Evolutionary conservation across 164 flowering plant species (phyloP).

Genomic region (Umbellularia californica): DNA sequence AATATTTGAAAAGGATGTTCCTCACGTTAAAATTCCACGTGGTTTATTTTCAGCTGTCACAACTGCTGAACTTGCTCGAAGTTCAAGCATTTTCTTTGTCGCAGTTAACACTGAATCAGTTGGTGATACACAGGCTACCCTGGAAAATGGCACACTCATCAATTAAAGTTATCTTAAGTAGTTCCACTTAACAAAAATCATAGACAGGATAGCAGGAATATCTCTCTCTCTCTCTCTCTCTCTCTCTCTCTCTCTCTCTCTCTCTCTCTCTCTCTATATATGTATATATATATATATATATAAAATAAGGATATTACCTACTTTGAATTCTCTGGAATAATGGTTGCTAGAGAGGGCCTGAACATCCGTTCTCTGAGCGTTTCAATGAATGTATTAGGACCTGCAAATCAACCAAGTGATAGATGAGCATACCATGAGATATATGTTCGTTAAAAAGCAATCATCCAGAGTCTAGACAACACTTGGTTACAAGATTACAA

Average conservation of each 20-base stretch:
- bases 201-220: neutral
- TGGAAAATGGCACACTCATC: conserved; percentile 27
- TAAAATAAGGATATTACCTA: conserved; percentile 70
- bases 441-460: neutral
- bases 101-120: conserved; percentile 73
- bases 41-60: conserved; percentile 78
- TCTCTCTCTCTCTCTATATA: too few relatives aligned
- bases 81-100: conserved; percentile 86
- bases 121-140: conserved; percentile 74
- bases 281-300: neutral
- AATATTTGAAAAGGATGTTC: conserved; percentile 5
- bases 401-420: conserved; percentile 30
- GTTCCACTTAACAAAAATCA: neutral
- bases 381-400: conserved; percentile 84
- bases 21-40: conserved; percentile 91
- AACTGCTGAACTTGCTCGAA: conserved; percentile 55
- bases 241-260: too few relatives aligned
- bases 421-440: neutral
- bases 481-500: neutral
- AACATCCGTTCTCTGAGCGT: conserved; percentile 86
- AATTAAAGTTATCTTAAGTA: conserved; percentile 7
- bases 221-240: too few relatives aligned
- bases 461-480: neutral
- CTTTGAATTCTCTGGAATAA: conserved; percentile 91
- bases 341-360: conserved; percentile 80